Evolutionary conservation across 371 early-diverging fungal species (phyloP).

Genomic region (Gilbertella persicaria): DNA sequence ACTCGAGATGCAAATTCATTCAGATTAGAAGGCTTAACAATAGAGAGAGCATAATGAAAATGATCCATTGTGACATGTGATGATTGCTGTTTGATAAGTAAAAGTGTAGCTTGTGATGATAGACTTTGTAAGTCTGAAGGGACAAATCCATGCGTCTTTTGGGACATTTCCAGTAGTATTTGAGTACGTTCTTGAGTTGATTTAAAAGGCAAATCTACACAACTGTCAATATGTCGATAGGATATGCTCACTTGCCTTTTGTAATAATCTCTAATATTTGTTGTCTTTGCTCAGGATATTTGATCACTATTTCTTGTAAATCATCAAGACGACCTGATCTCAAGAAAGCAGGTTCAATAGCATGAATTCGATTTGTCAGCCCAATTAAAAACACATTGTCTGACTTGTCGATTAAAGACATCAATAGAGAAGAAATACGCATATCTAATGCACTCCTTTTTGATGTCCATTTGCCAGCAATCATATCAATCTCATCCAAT

Average conservation of each 20-base stretch:
- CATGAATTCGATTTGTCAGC: constrained; percentile 58
- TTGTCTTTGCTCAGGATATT: constrained; percentile 47
- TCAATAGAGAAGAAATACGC: constrained; percentile 28
- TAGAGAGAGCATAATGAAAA: constrained; percentile 49
- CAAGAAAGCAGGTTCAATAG: constrained; percentile 52
- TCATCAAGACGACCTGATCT: constrained; percentile 64
- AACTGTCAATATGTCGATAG: background rate
- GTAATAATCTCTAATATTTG: constrained; percentile 49
- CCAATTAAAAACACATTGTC: constrained; percentile 52
- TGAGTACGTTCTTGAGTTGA: constrained; percentile 40
- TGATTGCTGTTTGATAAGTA: constrained; percentile 36
- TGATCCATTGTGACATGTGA: constrained; percentile 12
- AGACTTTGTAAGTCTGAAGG: constrained; percentile 74
- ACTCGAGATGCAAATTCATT: constrained; percentile 60
- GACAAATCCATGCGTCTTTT: constrained; percentile 93
- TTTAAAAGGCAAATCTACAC: constrained; percentile 56
- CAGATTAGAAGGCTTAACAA: constrained; percentile 62
- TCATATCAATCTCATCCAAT: constrained; percentile 66
- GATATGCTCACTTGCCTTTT: constrained; percentile 35
- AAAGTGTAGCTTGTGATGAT: constrained; percentile 56
- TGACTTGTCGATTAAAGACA: constrained; percentile 46
- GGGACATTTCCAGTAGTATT: constrained; percentile 81
- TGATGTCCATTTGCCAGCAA: constrained; percentile 44
- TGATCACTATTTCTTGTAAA: constrained; percentile 49
- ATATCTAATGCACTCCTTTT: constrained; percentile 41